Conservation (phyloP, 2,329 filamentous ascomycete genomes). For the Trematosphaeria pertusa region DNA sequence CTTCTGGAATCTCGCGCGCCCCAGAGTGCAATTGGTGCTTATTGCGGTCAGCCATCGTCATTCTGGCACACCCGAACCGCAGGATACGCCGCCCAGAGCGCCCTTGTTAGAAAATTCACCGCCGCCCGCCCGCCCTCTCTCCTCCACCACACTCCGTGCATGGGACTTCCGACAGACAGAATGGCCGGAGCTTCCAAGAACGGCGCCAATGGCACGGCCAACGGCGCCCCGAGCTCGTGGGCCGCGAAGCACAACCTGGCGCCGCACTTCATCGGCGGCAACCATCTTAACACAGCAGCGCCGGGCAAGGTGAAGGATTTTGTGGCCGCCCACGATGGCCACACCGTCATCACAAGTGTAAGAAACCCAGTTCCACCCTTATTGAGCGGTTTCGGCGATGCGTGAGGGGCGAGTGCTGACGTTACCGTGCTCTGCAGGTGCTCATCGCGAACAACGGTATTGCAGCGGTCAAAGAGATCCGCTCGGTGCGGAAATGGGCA, state of each 20-base stretch:
- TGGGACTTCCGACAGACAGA: slow-evolving; percentile 35
- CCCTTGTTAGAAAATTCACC: slow-evolving; percentile 34
- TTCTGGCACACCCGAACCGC: slow-evolving; percentile 7
- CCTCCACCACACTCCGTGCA: slow-evolving; percentile 25
- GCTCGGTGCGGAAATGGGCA: slow-evolving; percentile 99
- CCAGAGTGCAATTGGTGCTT: slow-evolving; percentile 9
- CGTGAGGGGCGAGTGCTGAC: slow-evolving; percentile 22
- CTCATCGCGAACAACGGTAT: slow-evolving; percentile 99
- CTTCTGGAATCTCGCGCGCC: slow-evolving; percentile 8
- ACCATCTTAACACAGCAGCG: slow-evolving; percentile 80
- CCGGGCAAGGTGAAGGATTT: slow-evolving; percentile 95
- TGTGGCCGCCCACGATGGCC: slow-evolving; percentile 84
- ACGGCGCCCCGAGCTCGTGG: slow-evolving; percentile 68
- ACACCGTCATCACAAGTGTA: slow-evolving; percentile 98
- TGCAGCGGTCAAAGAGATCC: slow-evolving; percentile 98
- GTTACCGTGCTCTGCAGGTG: slow-evolving; percentile 64
- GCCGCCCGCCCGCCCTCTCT: slow-evolving; percentile 23
- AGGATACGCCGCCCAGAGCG: slow-evolving; percentile 1
- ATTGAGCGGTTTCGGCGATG: background rate
- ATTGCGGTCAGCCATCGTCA: slow-evolving; percentile 6
- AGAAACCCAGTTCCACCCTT: slow-evolving; percentile 47
- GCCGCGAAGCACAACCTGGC: slow-evolving; percentile 83
- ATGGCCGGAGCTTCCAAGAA: slow-evolving; percentile 44
- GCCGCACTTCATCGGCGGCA: slow-evolving; percentile 96
- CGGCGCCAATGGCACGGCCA: slow-evolving; percentile 53